Evolutionary conservation across 371 early-diverging fungal species (phyloP).

Genomic region (Mucor lusitanicus): DNA sequence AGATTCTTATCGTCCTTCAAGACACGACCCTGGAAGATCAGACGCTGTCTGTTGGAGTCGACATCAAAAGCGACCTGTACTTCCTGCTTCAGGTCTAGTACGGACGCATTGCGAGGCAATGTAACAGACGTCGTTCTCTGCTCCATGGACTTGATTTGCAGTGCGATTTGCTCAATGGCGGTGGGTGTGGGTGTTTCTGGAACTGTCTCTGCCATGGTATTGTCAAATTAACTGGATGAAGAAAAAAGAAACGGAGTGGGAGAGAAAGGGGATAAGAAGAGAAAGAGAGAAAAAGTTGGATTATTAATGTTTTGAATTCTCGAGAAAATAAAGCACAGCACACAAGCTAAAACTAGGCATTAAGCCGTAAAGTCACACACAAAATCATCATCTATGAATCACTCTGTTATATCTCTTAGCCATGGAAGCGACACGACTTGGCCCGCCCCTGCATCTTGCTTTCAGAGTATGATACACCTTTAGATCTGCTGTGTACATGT

Average conservation of each 20-base stretch:
- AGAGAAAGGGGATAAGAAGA: background rate
- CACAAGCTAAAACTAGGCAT: background rate
- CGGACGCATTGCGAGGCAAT: slow-evolving; percentile 52
- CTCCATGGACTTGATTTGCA: slow-evolving; percentile 59
- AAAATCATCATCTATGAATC: background rate
- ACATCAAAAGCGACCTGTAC: slow-evolving; percentile 56
- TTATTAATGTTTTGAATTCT: background rate
- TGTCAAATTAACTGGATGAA: background rate
- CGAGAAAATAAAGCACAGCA: background rate
- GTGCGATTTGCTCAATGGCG: slow-evolving; percentile 33
- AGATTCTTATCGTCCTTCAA: slow-evolving; percentile 57
- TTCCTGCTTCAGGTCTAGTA: slow-evolving; percentile 56
- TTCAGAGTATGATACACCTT: background rate
- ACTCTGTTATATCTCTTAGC: background rate
- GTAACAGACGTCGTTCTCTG: slow-evolving; percentile 56
- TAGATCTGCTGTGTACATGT: background rate
- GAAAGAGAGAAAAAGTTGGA: background rate
- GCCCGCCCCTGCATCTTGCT: background rate
- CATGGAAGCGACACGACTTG: background rate
- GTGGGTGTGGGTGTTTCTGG: slow-evolving; percentile 11
- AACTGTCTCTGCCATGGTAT: slow-evolving; percentile 6
- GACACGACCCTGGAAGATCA: slow-evolving; percentile 64
- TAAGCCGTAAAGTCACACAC: background rate
- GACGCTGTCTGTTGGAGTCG: slow-evolving; percentile 54
- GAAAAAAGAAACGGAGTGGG: background rate